A percentile compares a stretch with the other conserved stretches of the same genome.
These are phyloP conservation scores for Sporobolomyces pararoseus DNA, from an alignment of 768 basidiomycete genomes.

Conservation along the genomic window DNA sequence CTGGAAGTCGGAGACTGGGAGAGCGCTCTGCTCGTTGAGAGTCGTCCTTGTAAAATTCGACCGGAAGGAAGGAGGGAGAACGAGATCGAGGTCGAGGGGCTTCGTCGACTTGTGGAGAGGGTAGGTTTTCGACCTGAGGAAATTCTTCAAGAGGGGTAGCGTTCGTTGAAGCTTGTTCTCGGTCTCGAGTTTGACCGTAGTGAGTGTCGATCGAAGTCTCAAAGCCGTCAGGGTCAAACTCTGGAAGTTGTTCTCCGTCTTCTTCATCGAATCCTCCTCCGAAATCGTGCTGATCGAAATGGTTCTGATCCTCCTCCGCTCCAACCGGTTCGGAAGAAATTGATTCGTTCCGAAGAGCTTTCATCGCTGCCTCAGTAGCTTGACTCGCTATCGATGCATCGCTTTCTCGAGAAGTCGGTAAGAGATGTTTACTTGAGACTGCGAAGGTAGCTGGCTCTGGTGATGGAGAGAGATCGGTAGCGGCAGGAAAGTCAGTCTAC, in stretches of 20 bases:
- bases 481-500: no score
- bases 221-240: background rate
- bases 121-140: background rate
- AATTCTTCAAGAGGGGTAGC: background rate
- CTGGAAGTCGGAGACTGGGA: background rate
- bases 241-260: background rate
- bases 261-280: background rate
- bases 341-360: background rate
- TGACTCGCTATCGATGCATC: background rate
- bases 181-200: background rate
- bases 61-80: background rate
- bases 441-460: background rate
- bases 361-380: background rate
- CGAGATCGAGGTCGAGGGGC: background rate
- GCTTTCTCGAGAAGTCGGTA: background rate
- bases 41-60: background rate
- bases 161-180: background rate
- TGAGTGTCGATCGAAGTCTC: background rate
- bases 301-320: background rate
- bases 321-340: background rate
- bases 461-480: no score
- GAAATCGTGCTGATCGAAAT: background rate
- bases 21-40: background rate
- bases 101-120: background rate
- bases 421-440: background rate